Base-by-base conservation (phyloP, 768 basidiomycete genomes). In the Pulveroboletus ravenelii region DNA sequence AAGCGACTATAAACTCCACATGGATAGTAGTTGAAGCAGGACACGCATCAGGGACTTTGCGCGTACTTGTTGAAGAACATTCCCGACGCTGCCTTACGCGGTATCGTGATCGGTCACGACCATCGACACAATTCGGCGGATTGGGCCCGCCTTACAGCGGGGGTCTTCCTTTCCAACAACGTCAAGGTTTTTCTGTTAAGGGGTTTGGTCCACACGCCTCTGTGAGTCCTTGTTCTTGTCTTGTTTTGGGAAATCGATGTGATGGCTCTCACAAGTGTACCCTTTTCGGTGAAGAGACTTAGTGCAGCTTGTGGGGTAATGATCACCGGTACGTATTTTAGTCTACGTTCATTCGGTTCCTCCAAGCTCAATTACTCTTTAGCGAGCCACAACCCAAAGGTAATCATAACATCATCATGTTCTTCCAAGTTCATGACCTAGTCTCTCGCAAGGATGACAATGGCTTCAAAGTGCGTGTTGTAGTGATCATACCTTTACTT, bases 331-430 rank as follows among this genome's bases (percentile, higher is more conserved):
- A 42, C 37, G 70, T 60, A 15, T 34, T 34, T 32, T n/a, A 31
- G n/a, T 31, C 6, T 14, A 47, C 52, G 14, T 39, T 41, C 44
- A 39, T 44, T 15, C 15, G 30, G 15, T 45, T 45, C 15, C 6
- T 34, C 32, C 12, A 40, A 48, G 15, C 34, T 44, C 25, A 45
- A 45, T 53, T 5, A 50, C 45, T 39, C 35, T 54, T 1, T 50
- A 85, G 89, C 90, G 3, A 88, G 85, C 53, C 92, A 94, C 61
- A 94, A 94, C 62, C 92, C 91, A 0, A 92, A 90, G 80, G 87
- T 84, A 58, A 35, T 4, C n/a, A 25, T 41, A 29, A 17, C 44
- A 15, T 44, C 17, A 13, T 29, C 12, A 14, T 58, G 27, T 30
- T 34, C n/a, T 42, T 34, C 30, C 17, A 25, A 37, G 5, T 25